Evolutionary conservation across 805 yeast species (phyloP).

Genomic region (Pichia deserticola): DNA sequence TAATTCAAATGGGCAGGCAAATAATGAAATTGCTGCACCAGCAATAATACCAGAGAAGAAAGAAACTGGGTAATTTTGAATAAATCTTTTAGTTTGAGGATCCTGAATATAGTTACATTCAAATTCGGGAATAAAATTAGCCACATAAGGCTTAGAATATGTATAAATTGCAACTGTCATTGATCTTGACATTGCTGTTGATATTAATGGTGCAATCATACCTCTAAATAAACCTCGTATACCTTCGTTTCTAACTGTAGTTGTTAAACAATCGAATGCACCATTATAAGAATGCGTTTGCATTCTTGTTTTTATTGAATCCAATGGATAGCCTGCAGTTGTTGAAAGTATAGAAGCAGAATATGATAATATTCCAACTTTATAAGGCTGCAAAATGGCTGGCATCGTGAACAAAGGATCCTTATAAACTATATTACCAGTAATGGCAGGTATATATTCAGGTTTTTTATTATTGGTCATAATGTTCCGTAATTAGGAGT

Average conservation of each 20-base stretch:
- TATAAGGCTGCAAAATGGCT: conserved; percentile 39
- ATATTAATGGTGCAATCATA: conserved; percentile 61
- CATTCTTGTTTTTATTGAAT: conserved; percentile 80
- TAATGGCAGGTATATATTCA: conserved; percentile 41
- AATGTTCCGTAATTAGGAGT: too few species aligned
- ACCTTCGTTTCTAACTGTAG: conserved; percentile 58
- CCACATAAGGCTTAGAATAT: conserved; percentile 38
- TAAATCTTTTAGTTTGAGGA: conserved; percentile 12
- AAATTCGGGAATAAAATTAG: not conserved
- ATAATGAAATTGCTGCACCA: conserved; percentile 54
- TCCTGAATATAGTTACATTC: not conserved
- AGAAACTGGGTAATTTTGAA: conserved; percentile 37
- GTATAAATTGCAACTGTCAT: conserved; percentile 61
- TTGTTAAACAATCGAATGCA: conserved; percentile 47
- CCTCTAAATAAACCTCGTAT: conserved; percentile 68
- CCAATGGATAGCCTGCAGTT: conserved; percentile 74
- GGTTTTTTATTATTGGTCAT: not conserved
- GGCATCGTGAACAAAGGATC: conserved; percentile 47
- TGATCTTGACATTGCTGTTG: conserved; percentile 59
- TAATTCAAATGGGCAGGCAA: conserved; percentile 82
- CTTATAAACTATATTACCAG: conserved; percentile 42
- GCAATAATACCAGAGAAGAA: conserved; percentile 56
- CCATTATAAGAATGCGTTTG: conserved; percentile 65
- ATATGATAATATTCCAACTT: conserved; percentile 55
- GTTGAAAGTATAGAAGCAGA: conserved; percentile 57